Conservation (phyloP, 306 rosid species). For the Glycyrrhiza uralensis region DNA sequence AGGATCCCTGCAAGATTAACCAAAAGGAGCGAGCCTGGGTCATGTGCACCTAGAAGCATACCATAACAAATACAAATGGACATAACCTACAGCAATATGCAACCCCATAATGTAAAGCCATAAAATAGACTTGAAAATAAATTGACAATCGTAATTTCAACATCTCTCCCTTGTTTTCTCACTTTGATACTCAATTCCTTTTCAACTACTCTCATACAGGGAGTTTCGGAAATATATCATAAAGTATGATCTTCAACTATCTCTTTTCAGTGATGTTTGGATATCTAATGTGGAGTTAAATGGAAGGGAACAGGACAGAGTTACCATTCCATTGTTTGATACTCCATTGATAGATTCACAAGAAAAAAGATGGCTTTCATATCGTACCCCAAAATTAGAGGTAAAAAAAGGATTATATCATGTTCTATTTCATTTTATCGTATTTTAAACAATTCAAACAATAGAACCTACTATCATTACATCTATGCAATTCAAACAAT, state of each 20-base stretch:
- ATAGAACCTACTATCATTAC: not conserved
- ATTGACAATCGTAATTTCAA: not conserved
- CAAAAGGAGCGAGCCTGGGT: slow-evolving; percentile 1
- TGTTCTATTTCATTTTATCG: not conserved
- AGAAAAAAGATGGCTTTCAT: not conserved
- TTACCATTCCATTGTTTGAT: no score
- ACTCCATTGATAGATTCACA: no score
- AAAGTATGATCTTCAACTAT: not conserved
- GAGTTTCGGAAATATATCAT: not conserved
- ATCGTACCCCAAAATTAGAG: not conserved
- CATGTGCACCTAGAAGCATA: not conserved
- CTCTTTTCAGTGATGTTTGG: not conserved
- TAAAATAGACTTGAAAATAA: not conserved
- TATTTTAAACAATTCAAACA: not conserved
- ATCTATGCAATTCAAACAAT: not conserved
- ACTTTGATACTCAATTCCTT: not conserved
- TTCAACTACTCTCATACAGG: not conserved
- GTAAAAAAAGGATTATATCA: not conserved
- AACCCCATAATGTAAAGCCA: not conserved
- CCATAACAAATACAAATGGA: not conserved
- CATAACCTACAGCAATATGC: slow-evolving; percentile 4
- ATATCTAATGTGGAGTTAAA: no score
- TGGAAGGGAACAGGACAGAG: no score
- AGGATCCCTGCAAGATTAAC: slow-evolving; percentile 66
- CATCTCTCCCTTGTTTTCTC: not conserved